These are phyloP conservation scores for Apophysomyces ossiformis DNA, from an alignment of 371 early-diverging fungal species.

Conservation along the genomic window DNA sequence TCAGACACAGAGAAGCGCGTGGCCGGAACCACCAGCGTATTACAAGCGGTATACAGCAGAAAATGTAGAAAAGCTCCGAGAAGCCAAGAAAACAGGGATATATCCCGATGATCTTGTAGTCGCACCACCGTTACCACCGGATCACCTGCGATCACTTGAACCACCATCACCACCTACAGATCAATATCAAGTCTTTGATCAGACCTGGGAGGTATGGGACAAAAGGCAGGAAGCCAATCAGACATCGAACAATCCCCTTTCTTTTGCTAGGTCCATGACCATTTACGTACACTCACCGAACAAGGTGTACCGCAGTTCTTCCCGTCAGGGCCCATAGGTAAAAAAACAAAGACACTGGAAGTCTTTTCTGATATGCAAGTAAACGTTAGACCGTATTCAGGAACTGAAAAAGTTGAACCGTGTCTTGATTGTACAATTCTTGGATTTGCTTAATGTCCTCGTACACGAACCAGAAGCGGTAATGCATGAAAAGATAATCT, in stretches of 20 bases:
- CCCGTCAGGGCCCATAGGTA: conserved; percentile 59
- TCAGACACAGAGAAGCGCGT: conserved; percentile 52
- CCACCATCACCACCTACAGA: conserved; percentile 71
- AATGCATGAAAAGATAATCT: neutral
- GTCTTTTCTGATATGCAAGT: neutral
- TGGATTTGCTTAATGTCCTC: conserved; percentile 63
- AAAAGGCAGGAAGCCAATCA: neutral
- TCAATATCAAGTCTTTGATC: conserved; percentile 73
- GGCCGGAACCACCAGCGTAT: conserved; percentile 74
- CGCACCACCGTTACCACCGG: conserved; percentile 51
- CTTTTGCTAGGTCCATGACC: conserved; percentile 58
- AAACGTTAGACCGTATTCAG: conserved; percentile 63
- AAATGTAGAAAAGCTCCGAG: conserved; percentile 53
- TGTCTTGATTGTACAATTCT: conserved; percentile 72
- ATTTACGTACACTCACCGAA: conserved; percentile 64
- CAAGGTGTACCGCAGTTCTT: conserved; percentile 71
- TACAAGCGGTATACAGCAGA: conserved; percentile 68
- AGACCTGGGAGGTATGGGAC: conserved; percentile 62
- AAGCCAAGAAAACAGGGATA: conserved; percentile 28
- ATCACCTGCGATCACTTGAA: conserved; percentile 46
- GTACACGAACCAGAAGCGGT: conserved; percentile 62
- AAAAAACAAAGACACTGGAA: no score
- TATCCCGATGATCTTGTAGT: conserved; percentile 34
- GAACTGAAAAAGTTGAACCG: conserved; percentile 80
- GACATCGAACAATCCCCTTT: neutral